Evolutionary conservation across 2,329 filamentous ascomycete species (phyloP).

Genomic region (Coleophoma crateriformis): DNA sequence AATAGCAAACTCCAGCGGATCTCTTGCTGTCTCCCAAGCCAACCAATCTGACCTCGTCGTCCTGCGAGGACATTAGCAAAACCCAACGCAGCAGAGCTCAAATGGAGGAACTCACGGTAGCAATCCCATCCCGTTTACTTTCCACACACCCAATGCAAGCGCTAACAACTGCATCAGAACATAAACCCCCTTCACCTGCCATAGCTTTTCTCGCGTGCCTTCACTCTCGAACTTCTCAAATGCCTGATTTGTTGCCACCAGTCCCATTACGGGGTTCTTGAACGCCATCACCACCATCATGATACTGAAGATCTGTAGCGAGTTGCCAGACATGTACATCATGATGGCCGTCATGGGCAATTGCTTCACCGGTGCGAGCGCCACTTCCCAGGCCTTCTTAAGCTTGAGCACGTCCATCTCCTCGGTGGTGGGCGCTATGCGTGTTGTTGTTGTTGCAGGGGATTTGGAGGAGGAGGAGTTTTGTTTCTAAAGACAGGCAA

Average conservation of each 20-base stretch:
- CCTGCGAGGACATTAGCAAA: constrained; percentile 34
- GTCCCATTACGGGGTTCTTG: constrained; percentile 86
- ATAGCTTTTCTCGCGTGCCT: constrained; percentile 64
- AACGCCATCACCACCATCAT: constrained; percentile 99
- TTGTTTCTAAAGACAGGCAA: constrained; percentile 26
- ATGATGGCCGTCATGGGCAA: constrained; percentile 98
- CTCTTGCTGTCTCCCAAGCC: constrained; percentile 67
- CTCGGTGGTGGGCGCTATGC: constrained; percentile 66
- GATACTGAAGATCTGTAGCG: constrained; percentile 97
- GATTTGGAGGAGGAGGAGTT: constrained; percentile 10
- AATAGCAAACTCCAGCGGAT: constrained; percentile 26
- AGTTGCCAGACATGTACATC: constrained; percentile 99
- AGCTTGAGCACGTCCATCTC: constrained; percentile 95
- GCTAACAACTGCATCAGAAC: constrained; percentile 81
- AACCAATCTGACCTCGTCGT: constrained; percentile 97
- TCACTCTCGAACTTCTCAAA: constrained; percentile 89
- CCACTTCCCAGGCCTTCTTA: constrained; percentile 98
- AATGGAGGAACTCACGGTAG: constrained; percentile 62
- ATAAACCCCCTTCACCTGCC: constrained; percentile 83
- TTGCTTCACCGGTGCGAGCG: constrained; percentile 86
- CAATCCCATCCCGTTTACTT: constrained; percentile 93
- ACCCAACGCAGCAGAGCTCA: too few relatives aligned
- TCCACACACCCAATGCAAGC: constrained; percentile 85
- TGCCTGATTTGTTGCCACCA: constrained; percentile 77
- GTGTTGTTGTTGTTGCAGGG: constrained; percentile 31